phyloP scores from a whole-genome alignment of 805 yeast genomes.

The Saturnispora saitoi region DNA sequence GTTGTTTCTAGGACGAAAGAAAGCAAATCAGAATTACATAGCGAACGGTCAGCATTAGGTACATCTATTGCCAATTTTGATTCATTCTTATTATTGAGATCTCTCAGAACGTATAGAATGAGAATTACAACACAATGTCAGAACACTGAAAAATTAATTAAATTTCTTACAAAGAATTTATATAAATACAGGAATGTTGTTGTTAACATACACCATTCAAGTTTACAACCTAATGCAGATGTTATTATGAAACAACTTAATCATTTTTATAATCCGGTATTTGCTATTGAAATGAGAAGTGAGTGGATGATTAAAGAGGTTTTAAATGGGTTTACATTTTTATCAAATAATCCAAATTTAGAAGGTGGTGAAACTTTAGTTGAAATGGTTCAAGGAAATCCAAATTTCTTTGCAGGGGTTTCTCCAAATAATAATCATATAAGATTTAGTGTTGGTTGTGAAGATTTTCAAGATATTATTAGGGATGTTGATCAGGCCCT shows the following conservation, averaged over 20 bases:
- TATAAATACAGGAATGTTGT: conserved; percentile 28
- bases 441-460: conserved; percentile 47
- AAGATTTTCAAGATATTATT: conserved; percentile 42
- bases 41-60: conserved; percentile 39
- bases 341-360: conserved; percentile 40
- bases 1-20: conserved; percentile 33
- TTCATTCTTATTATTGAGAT: conserved; percentile 37
- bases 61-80: conserved; percentile 47
- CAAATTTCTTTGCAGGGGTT: conserved; percentile 20
- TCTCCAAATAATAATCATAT: conserved; percentile 24
- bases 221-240: conserved; percentile 34
- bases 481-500: conserved; percentile 39
- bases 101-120: conserved; percentile 43
- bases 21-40: conserved; percentile 28
- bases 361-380: conserved; percentile 46
- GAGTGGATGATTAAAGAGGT: conserved; percentile 32
- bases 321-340: conserved; percentile 38
- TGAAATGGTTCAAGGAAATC: conserved; percentile 33
- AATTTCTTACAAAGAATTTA: conserved; percentile 30
- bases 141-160: conserved; percentile 35
- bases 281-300: conserved; percentile 33
- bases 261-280: conserved; percentile 39
- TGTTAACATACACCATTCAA: conserved; percentile 35
- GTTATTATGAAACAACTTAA: conserved; percentile 35
- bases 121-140: conserved; percentile 40